These are phyloP conservation scores for Wallacemonas rigidus DNA, from an alignment of 208 protist species.

Conservation along the genomic window DNA sequence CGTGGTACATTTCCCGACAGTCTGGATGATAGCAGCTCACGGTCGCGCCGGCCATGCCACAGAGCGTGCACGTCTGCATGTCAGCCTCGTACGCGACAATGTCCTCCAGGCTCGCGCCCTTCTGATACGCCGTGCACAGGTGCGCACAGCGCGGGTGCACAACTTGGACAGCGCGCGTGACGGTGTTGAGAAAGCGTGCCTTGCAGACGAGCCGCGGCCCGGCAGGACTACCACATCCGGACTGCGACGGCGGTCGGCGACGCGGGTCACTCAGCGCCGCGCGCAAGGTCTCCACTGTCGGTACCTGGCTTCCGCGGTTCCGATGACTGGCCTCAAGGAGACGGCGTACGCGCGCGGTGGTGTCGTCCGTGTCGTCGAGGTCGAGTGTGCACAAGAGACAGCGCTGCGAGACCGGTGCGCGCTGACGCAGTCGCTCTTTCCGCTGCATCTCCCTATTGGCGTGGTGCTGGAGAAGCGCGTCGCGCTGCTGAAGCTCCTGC, in stretches of 20 bases:
- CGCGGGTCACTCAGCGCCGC: conserved; percentile 56
- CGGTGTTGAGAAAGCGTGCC: conserved; percentile 65
- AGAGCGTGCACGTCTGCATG: conserved; percentile 69
- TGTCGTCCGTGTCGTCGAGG: conserved; percentile 42
- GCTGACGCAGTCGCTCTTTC: conserved; percentile 71
- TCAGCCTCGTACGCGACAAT: conserved; percentile 52
- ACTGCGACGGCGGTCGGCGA: not conserved
- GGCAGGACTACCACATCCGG: not conserved
- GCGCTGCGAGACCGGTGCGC: conserved; percentile 48
- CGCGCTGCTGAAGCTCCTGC: conserved; percentile 55
- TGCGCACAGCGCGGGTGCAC: conserved; percentile 87
- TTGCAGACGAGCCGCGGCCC: conserved; percentile 48
- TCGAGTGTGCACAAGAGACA: conserved; percentile 83
- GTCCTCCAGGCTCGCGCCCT: conserved; percentile 72
- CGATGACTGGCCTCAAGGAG: conserved; percentile 54
- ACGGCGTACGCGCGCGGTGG: conserved; percentile 51
- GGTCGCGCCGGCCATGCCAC: conserved; percentile 65
- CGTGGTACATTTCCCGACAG: conserved; percentile 85
- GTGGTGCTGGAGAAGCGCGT: conserved; percentile 63
- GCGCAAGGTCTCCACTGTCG: conserved; percentile 53
- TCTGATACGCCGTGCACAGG: conserved; percentile 78
- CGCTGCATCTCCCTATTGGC: conserved; percentile 52
- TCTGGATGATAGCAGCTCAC: conserved; percentile 84
- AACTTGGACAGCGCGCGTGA: conserved; percentile 54
- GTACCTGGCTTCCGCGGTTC: conserved; percentile 61